Conservation (phyloP, 495 filamentous ascomycete species). For the Hypomontagnella monticulosa region DNA sequence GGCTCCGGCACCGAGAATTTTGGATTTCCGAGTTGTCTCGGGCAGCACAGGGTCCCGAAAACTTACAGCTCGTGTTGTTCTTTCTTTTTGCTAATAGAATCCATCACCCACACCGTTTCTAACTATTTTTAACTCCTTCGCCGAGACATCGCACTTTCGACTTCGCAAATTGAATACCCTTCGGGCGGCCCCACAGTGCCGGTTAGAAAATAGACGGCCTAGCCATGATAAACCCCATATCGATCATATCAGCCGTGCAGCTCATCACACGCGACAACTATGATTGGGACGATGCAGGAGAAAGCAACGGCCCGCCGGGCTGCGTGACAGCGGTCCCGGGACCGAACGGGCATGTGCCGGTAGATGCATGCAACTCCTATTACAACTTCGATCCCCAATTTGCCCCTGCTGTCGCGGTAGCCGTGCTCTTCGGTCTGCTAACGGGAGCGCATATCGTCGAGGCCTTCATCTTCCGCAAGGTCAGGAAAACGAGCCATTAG, state of each 20-base stretch:
- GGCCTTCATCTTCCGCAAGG: conserved; percentile 50
- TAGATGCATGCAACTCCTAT: conserved; percentile 52
- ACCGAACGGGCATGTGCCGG: conserved; percentile 54
- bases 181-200: conserved; percentile 5
- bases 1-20: neutral
- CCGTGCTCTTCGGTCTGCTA: conserved; percentile 53
- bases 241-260: conserved; percentile 20
- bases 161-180: conserved; percentile 7
- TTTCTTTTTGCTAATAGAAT: neutral
- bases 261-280: conserved; percentile 25
- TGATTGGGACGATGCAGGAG: conserved; percentile 7
- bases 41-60: conserved; percentile 14
- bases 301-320: neutral
- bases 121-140: conserved; percentile 18
- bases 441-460: conserved; percentile 52
- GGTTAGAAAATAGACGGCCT: neutral
- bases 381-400: conserved; percentile 54
- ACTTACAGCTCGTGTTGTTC: conserved; percentile 4
- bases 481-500: conserved; percentile 1
- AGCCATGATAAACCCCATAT: neutral
- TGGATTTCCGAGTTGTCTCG: conserved; percentile 1
- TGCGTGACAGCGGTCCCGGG: conserved; percentile 50
- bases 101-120: neutral
- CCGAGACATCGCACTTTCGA: neutral
- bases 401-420: conserved; percentile 41